phyloP scores from a whole-genome alignment of 495 filamentous ascomycete genomes.

The Podospora comata region DNA sequence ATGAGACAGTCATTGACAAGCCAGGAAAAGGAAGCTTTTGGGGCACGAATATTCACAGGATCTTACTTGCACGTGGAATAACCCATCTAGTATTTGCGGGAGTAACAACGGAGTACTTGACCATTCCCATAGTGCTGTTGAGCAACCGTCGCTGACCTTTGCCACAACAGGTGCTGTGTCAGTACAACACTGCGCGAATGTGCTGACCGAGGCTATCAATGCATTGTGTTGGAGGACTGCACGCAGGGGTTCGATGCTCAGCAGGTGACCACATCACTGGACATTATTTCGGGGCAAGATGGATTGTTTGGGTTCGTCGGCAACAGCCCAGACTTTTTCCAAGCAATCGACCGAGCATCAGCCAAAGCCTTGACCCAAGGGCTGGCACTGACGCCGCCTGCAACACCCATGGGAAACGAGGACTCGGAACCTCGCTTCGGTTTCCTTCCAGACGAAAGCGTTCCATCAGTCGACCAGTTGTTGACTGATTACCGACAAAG shows the following conservation, averaged over 20 bases:
- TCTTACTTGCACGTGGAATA: conserved; percentile 59
- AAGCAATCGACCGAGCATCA: conserved; percentile 27
- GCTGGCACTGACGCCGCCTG: conserved; percentile 30
- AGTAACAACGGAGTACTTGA: conserved; percentile 43
- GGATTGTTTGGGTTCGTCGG: conserved; percentile 49
- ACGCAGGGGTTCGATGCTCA: conserved; percentile 39
- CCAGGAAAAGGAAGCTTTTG: conserved; percentile 64
- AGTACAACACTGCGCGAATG: conserved; percentile 67
- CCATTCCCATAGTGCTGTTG: neutral
- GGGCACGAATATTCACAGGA: conserved; percentile 59
- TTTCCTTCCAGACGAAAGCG: conserved; percentile 19
- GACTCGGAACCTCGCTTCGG: neutral
- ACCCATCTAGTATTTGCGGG: conserved; percentile 65
- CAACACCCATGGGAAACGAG: conserved; percentile 27
- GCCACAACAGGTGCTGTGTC: conserved; percentile 58
- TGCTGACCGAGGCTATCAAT: conserved; percentile 72
- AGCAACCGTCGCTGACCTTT: conserved; percentile 35
- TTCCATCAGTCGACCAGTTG: conserved; percentile 37
- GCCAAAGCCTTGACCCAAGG: conserved; percentile 27
- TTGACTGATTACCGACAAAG: conserved; percentile 35
- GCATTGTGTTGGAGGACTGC: conserved; percentile 48
- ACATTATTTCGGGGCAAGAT: conserved; percentile 37
- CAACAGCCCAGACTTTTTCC: conserved; percentile 38
- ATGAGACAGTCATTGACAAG: conserved; percentile 65
- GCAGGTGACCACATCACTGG: conserved; percentile 36